These are phyloP conservation scores for Penicillium nucicola DNA, from an alignment of 495 filamentous ascomycete species.

Conservation along the genomic window DNA sequence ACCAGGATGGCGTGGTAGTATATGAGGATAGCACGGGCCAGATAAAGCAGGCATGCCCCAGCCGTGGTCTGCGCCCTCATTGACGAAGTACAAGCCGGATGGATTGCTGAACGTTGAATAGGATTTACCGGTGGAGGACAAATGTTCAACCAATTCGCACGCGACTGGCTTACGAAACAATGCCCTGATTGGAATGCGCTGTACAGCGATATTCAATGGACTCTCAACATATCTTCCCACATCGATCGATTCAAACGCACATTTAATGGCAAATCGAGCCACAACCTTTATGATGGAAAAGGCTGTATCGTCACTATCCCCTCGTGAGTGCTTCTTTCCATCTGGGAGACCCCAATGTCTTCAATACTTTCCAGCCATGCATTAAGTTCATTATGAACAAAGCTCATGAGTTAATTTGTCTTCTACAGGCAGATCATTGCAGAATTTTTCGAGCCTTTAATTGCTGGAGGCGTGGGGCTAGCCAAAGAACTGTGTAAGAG, in stretches of 20 bases:
- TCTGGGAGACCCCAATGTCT: not conserved
- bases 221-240: not conserved
- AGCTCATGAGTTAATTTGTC: not conserved
- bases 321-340: not conserved
- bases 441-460: not conserved
- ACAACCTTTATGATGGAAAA: not conserved
- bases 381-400: not conserved
- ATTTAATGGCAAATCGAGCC: not conserved
- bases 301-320: not conserved
- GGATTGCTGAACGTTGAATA: not conserved
- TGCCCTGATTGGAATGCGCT: not conserved
- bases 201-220: not conserved
- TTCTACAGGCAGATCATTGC: not conserved
- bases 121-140: not conserved
- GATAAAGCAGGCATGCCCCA: not conserved
- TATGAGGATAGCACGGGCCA: not conserved
- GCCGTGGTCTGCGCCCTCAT: not conserved
- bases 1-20: not conserved
- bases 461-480: not conserved
- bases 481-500: not conserved
- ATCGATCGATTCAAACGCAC: not conserved
- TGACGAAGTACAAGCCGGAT: not conserved
- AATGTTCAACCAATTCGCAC: not conserved
- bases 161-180: not conserved
- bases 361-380: not conserved